These are phyloP conservation scores for Leccinum subtestaceum DNA, from an alignment of 768 basidiomycete genomes.

Conservation along the genomic window DNA sequence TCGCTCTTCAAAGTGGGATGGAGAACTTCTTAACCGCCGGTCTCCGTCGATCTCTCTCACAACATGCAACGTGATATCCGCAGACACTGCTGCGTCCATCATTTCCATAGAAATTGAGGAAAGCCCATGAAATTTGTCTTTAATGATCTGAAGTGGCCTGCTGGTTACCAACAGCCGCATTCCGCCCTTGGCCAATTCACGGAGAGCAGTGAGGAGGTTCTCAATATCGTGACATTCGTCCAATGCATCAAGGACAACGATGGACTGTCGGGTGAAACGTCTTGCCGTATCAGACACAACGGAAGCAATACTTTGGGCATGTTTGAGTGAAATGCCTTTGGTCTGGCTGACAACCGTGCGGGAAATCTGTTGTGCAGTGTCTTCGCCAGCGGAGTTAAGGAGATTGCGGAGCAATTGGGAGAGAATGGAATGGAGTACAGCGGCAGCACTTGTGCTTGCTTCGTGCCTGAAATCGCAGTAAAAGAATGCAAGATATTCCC, in stretches of 20 bases:
- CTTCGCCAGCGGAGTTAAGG: too few species aligned
- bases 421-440: slow-evolving; percentile 13
- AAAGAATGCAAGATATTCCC: slow-evolving; percentile 9
- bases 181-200: neutral
- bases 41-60: slow-evolving; percentile 1
- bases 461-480: slow-evolving; percentile 18
- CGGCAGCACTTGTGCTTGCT: neutral
- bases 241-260: slow-evolving; percentile 18
- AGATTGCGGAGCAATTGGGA: slow-evolving; percentile 10
- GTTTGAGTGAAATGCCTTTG: neutral
- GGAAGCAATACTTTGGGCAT: neutral
- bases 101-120: slow-evolving; percentile 9
- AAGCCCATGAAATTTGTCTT: neutral
- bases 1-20: slow-evolving; percentile 1
- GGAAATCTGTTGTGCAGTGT: neutral
- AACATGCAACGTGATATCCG: slow-evolving; percentile 13
- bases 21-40: neutral
- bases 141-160: slow-evolving; percentile 9
- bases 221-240: slow-evolving; percentile 14
- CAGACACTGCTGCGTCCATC: neutral
- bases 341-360: too few species aligned
- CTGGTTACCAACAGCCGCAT: slow-evolving; percentile 16
- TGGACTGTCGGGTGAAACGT: neutral
- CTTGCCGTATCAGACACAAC: neutral
- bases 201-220: slow-evolving; percentile 1